Base-by-base conservation (phyloP, 2,329 filamentous ascomycete species). In the Neofusicoccum kwambonambiense region DNA sequence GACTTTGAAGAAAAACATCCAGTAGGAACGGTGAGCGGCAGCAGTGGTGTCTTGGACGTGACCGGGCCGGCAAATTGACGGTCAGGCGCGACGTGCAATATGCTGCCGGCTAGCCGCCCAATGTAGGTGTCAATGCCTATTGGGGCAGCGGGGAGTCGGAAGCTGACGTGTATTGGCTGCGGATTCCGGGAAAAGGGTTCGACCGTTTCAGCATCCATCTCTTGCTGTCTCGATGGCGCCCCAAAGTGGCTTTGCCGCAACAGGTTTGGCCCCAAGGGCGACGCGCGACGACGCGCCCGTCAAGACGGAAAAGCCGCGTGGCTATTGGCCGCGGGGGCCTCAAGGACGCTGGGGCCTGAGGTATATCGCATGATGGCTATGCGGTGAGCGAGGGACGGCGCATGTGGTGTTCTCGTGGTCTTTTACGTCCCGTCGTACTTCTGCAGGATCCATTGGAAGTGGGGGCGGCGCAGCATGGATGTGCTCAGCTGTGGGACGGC, bases 341-440 rank as follows among this genome's bases (percentile, higher is more conserved):
- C 37, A 42, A 11, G 39, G 31, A 31, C 31, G 37, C 39, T 22
- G 15, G 13, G n/a, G 8, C 54, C 39, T 12, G 41, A 19, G 9
- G 41, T 47, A 37, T 37, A 45, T 45, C 27, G 56, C 56, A 60
- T 60, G 47, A 60, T 41, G 56, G 42, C 27, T 27, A 47, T 47
- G 56, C 41, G 44, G n/a, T 47, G 42, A 8, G 42, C 41, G n/a
- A 44, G 19, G 19, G 17, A 19, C 37, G 31, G 11, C 8, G 52
- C 19, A 11, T 11, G 39, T 13, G 5, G 52, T 58, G 54, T 58
- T 39, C 54, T 58, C 54, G 54, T 45, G 54, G 39, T 22, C 54
- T 19, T 58, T 39, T 34, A 35, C 37, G 9, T 42, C 37, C 6
- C 27, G 27, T 31, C 27, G 27, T 31, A 31, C 27, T 31, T 58